Evolutionary conservation across 306 rosid species (phyloP).

Genomic region (Bauhinia variegata): DNA sequence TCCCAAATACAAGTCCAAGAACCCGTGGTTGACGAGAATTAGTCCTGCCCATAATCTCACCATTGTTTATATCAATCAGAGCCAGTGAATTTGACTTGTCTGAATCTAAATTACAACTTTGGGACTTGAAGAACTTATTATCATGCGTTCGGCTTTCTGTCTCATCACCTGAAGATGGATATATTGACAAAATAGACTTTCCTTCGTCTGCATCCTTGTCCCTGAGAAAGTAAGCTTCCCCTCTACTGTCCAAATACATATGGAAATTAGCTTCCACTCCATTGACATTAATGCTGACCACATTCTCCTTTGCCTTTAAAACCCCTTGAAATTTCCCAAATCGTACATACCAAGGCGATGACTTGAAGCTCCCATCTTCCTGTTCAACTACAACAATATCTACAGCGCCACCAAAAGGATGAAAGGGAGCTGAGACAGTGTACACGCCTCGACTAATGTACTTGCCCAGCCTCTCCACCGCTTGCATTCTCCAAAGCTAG

Average conservation of each 20-base stretch:
- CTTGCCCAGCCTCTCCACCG: conserved; percentile 79
- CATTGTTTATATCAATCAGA: conserved; percentile 43
- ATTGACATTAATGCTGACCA: conserved; percentile 69
- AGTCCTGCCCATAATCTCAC: conserved; percentile 39
- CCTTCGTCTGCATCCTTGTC: conserved; percentile 59
- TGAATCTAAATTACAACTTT: conserved; percentile 45
- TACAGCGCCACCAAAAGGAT: conserved; percentile 95
- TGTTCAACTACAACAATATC: conserved; percentile 90
- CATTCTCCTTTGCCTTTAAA: conserved; percentile 73
- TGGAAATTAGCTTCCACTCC: conserved; percentile 65
- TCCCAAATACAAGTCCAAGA: conserved; percentile 65
- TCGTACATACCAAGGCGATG: conserved; percentile 90
- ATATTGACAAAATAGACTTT: conserved; percentile 42
- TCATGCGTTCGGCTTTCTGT: conserved; percentile 37
- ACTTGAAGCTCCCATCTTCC: conserved; percentile 78
- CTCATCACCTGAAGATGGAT: conserved; percentile 55
- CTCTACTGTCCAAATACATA: conserved; percentile 79
- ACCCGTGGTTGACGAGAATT: conserved; percentile 51
- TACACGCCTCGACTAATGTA: conserved; percentile 72
- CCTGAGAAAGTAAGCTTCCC: conserved; percentile 78
- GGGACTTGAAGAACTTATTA: conserved; percentile 38
- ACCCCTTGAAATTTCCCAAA: conserved; percentile 96
- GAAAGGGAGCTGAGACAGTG: conserved; percentile 82
- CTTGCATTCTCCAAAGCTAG: conserved; percentile 63
- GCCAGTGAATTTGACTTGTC: conserved; percentile 32